These are phyloP conservation scores for Straminergon stramineum DNA, from an alignment of 225 moss, liverwort and hornwort genomes.

Conservation along the genomic window DNA sequence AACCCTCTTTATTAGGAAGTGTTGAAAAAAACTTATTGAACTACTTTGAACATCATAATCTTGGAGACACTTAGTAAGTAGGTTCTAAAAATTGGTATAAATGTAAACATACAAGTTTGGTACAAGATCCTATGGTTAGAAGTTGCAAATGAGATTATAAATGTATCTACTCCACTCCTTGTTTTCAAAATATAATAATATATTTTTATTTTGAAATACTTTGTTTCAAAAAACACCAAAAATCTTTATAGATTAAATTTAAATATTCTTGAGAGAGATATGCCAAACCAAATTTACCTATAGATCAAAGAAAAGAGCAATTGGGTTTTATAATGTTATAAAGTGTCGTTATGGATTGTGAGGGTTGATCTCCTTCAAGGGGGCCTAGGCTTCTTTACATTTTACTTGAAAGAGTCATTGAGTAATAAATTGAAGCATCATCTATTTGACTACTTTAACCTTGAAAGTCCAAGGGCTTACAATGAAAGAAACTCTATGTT, in stretches of 20 bases:
- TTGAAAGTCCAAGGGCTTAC: accelerated
- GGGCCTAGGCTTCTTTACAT: background rate
- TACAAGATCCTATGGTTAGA: too few relatives aligned
- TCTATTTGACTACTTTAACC: background rate
- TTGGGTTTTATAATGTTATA: background rate
- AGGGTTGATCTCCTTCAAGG: accelerated
- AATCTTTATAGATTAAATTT: too few relatives aligned
- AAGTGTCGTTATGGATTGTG: background rate
- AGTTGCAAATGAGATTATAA: background rate
- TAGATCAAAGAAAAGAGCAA: accelerated
- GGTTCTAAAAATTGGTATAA: background rate
- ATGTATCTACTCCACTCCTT: background rate
- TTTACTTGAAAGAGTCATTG: background rate
- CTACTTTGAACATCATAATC: background rate
- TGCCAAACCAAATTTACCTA: background rate
- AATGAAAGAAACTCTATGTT: background rate
- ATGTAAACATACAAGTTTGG: too few relatives aligned
- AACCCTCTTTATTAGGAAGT: background rate
- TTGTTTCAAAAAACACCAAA: background rate
- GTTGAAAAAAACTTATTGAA: background rate
- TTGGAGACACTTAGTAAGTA: background rate
- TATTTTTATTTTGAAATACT: background rate
- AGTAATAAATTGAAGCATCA: background rate
- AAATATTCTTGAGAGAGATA: accelerated
- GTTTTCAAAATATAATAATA: background rate